A percentile compares a stretch with the other conserved stretches of the same genome.
Evolutionary conservation across 2,329 filamentous ascomycete species (phyloP).

Genomic region (Huntiella decipiens): DNA sequence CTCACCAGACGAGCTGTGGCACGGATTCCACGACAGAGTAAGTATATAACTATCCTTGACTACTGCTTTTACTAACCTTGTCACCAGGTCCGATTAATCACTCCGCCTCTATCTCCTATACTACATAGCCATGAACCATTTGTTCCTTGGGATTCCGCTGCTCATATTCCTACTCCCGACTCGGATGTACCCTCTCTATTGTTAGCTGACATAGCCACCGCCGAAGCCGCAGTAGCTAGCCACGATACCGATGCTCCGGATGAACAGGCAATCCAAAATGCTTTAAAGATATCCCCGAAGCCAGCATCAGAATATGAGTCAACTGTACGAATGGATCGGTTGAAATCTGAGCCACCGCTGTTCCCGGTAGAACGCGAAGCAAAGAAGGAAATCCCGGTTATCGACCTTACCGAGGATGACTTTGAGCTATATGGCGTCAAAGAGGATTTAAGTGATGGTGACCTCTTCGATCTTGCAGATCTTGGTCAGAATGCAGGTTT

Average conservation of each 20-base stretch:
- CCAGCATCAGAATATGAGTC: background rate
- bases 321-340: conserved; percentile 1
- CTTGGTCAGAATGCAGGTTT: too few species aligned
- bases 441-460: background rate
- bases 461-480: too few species aligned
- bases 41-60: background rate
- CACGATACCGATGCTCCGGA: background rate
- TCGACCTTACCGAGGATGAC: conserved; percentile 1
- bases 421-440: background rate
- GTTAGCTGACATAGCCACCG: conserved; percentile 3
- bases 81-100: conserved; percentile 4
- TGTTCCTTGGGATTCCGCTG: conserved; percentile 4
- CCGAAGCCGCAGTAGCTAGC: background rate
- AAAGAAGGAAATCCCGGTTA: background rate
- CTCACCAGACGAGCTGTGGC: background rate
- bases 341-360: background rate
- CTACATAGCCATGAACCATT: background rate
- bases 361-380: background rate
- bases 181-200: conserved; percentile 8
- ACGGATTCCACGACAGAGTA: background rate
- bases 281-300: background rate
- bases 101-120: conserved; percentile 8
- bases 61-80: background rate
- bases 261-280: conserved; percentile 2
- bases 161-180: conserved; percentile 6